Percentiles rank a stretch among this genome's conserved stretches.
Conservation (phyloP, 1,284 basidiomycete species). For the Microbotryum silenes-acaulis region DNA sequence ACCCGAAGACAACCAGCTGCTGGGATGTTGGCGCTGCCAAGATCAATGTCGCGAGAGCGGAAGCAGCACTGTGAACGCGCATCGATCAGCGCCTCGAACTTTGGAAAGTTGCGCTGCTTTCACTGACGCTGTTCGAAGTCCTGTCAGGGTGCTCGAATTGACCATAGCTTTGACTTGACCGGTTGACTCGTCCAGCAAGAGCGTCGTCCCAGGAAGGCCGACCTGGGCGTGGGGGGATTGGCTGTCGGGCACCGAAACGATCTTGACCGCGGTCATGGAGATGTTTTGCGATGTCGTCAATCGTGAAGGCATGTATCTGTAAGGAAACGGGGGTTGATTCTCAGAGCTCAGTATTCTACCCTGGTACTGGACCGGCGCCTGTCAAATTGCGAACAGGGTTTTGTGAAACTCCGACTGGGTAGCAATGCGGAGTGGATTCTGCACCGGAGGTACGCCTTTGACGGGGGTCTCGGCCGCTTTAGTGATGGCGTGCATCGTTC, state of each 20-base stretch:
- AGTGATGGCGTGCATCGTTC: constrained; percentile 18
- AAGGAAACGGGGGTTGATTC: no score
- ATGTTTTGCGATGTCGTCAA: constrained; percentile 13
- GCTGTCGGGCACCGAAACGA: constrained; percentile 22
- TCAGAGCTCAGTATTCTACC: no score
- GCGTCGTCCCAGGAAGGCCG: constrained; percentile 28
- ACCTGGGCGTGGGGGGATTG: constrained; percentile 10
- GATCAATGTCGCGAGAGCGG: constrained; percentile 15
- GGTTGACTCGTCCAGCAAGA: constrained; percentile 27
- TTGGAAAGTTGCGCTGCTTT: background rate
- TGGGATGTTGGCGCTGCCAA: constrained; percentile 10
- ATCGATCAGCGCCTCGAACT: background rate
- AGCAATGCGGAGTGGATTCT: constrained; percentile 26
- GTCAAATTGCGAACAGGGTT: constrained; percentile 2
- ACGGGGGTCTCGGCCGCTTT: background rate
- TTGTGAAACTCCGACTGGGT: constrained; percentile 19
- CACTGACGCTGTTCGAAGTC: constrained; percentile 27
- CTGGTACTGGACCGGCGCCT: no score
- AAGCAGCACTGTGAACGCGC: constrained; percentile 17
- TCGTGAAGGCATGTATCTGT: constrained; percentile 28
- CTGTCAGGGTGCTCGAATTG: constrained; percentile 28
- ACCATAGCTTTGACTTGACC: constrained; percentile 23
- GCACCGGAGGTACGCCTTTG: background rate
- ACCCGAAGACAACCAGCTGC: constrained; percentile 27
- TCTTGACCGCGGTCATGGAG: constrained; percentile 23